Evolutionary conservation across 2,329 filamentous ascomycete genomes (phyloP).

Genomic region (Scedosporium apiospermum): DNA sequence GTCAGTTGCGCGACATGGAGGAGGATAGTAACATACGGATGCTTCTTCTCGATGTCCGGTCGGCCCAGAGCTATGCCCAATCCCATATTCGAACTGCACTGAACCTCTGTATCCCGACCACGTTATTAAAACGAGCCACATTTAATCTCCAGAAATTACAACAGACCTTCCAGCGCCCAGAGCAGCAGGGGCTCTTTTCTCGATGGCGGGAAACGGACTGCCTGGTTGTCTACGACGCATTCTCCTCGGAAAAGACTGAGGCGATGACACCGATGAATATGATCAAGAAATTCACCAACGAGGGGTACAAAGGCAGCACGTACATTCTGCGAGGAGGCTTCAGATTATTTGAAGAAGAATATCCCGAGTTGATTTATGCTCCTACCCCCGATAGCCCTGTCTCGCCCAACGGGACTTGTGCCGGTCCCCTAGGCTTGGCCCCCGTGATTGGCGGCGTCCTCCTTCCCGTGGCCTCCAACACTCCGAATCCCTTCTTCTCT

Average conservation of each 20-base stretch:
- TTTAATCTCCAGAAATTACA: constrained; percentile 84
- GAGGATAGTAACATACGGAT: constrained; percentile 32
- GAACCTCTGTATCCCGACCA: constrained; percentile 92
- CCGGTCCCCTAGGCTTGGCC: constrained; percentile 29
- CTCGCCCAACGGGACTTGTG: constrained; percentile 33
- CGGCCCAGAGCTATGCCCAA: constrained; percentile 70
- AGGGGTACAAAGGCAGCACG: constrained; percentile 67
- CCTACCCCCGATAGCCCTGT: constrained; percentile 31
- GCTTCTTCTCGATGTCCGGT: constrained; percentile 76
- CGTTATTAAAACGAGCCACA: constrained; percentile 78
- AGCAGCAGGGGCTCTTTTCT: constrained; percentile 63
- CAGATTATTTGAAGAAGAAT: constrained; percentile 57
- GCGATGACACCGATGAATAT: constrained; percentile 74
- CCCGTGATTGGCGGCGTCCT: constrained; percentile 85
- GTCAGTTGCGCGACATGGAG: constrained; percentile 48
- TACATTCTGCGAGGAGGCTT: constrained; percentile 80
- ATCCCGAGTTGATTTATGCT: constrained; percentile 54
- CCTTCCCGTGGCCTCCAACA: constrained; percentile 60
- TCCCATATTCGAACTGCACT: constrained; percentile 72
- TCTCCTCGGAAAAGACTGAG: constrained; percentile 70
- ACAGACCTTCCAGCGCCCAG: constrained; percentile 69
- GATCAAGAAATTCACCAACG: constrained; percentile 81
- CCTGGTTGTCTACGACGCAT: constrained; percentile 81
- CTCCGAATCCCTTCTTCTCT: constrained; percentile 81
- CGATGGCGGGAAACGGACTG: constrained; percentile 64